phyloP scores from a whole-genome alignment of 352 stramenopile species.

The Phytophthora sp. region DNA sequence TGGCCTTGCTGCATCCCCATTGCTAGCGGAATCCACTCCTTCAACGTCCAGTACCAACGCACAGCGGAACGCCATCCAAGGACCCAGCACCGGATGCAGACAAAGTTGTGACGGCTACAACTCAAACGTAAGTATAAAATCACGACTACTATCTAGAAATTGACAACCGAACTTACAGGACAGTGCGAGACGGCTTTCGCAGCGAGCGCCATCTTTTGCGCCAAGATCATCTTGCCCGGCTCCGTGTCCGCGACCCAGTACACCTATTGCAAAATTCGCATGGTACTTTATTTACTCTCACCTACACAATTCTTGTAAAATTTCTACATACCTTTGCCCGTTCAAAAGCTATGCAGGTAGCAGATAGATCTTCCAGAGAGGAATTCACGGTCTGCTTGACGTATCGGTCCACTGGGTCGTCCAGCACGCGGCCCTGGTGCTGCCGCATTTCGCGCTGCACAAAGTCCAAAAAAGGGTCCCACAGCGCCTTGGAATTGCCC shows the following conservation, averaged over 20 bases:
- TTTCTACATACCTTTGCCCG: slow-evolving; percentile 31
- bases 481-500: slow-evolving; percentile 68
- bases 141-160: background rate
- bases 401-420: slow-evolving; percentile 66
- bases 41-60: slow-evolving; percentile 60
- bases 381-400: slow-evolving; percentile 46
- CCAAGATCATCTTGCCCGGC: slow-evolving; percentile 77
- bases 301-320: background rate
- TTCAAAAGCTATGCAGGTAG: slow-evolving; percentile 11
- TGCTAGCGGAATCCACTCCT: slow-evolving; percentile 3
- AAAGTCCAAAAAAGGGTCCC: slow-evolving; percentile 55
- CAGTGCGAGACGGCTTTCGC: slow-evolving; percentile 52
- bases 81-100: slow-evolving; percentile 64
- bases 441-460: slow-evolving; percentile 39
- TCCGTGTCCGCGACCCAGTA: slow-evolving; percentile 76
- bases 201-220: slow-evolving; percentile 70
- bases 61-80: slow-evolving; percentile 75
- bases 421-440: slow-evolving; percentile 31
- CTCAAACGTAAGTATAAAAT: background rate
- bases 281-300: background rate
- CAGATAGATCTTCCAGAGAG: slow-evolving; percentile 30
- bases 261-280: slow-evolving; percentile 26
- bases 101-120: slow-evolving; percentile 64
- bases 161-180: slow-evolving; percentile 23
- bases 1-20: background rate